Evolutionary conservation across 495 filamentous ascomycete genomes (phyloP).

Genomic region (Penicillium pulvis): DNA sequence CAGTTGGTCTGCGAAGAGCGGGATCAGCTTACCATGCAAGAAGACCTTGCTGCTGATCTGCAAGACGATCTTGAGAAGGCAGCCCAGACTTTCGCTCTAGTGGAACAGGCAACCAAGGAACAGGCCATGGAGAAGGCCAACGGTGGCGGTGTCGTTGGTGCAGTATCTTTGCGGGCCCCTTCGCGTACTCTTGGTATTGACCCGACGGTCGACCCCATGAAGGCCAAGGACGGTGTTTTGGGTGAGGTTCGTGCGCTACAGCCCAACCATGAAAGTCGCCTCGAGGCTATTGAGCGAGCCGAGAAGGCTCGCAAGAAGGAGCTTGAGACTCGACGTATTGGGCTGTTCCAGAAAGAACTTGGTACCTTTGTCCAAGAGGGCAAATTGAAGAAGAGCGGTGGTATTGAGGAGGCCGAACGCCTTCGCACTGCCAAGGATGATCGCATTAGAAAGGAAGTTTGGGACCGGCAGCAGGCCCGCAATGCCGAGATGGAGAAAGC

Average conservation of each 20-base stretch:
- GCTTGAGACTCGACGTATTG: constrained; percentile 72
- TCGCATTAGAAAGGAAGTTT: constrained; percentile 79
- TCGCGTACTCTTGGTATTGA: constrained; percentile 67
- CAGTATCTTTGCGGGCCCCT: constrained; percentile 45
- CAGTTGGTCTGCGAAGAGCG: constrained; percentile 92
- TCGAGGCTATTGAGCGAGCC: constrained; percentile 94
- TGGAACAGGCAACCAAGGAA: constrained; percentile 95
- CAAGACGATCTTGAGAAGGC: constrained; percentile 95
- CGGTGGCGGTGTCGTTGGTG: constrained; percentile 26
- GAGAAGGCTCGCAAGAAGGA: constrained; percentile 88
- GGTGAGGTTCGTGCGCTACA: constrained; percentile 93
- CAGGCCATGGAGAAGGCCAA: constrained; percentile 72
- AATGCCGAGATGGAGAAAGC: constrained; percentile 45
- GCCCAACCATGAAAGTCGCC: constrained; percentile 88
- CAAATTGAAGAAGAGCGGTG: constrained; percentile 91
- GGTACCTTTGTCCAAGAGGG: constrained; percentile 87
- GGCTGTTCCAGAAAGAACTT: constrained; percentile 87
- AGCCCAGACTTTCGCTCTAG: constrained; percentile 85
- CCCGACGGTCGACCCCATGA: constrained; percentile 66
- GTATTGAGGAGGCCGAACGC: constrained; percentile 90
- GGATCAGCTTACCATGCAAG: constrained; percentile 90
- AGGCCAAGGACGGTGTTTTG: constrained; percentile 86
- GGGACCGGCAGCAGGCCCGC: constrained; percentile 65
- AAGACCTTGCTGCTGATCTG: constrained; percentile 88
- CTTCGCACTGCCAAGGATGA: constrained; percentile 85